Conservation (phyloP, 2,329 filamentous ascomycete genomes). For the Rugonectria rugulosa region DNA sequence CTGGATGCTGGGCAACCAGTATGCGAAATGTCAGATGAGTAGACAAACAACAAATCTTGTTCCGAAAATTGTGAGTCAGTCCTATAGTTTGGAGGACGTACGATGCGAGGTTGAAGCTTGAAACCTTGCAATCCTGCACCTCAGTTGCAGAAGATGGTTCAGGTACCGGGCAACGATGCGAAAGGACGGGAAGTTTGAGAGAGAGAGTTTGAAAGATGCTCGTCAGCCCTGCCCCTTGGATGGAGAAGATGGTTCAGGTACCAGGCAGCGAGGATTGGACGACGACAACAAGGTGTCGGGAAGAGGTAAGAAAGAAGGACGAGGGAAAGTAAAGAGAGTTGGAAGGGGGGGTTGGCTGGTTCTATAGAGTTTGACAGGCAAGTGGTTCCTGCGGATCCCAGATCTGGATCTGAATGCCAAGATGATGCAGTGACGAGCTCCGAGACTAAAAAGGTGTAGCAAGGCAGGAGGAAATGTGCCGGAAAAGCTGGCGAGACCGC, state of each 20-base stretch:
- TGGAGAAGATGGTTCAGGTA: constrained; percentile 12
- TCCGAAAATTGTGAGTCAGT: no score
- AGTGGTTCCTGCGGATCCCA: constrained; percentile 17
- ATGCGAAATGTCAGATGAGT: no score
- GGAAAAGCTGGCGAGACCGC: constrained; percentile 14
- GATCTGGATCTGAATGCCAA: not conserved
- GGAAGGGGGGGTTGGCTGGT: constrained; percentile 3
- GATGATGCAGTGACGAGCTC: not conserved
- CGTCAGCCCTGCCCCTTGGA: constrained; percentile 8
- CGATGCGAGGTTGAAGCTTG: no score
- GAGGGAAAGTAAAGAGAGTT: not conserved
- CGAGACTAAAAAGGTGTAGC: not conserved
- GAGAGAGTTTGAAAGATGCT: constrained; percentile 12
- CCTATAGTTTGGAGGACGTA: no score
- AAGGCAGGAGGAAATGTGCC: constrained; percentile 2
- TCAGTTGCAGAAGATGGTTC: no score
- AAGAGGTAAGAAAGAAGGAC: not conserved
- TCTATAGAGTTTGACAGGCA: constrained; percentile 20
- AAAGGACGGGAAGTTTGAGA: no score
- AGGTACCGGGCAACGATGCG: no score
- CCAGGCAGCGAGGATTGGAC: constrained; percentile 21
- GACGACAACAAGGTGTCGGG: not conserved
- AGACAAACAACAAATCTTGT: no score
- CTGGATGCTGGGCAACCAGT: no score
- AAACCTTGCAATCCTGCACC: no score